These are phyloP conservation scores for Cucurbita pepo DNA, from an alignment of 306 rosid species.

Conservation along the genomic window DNA sequence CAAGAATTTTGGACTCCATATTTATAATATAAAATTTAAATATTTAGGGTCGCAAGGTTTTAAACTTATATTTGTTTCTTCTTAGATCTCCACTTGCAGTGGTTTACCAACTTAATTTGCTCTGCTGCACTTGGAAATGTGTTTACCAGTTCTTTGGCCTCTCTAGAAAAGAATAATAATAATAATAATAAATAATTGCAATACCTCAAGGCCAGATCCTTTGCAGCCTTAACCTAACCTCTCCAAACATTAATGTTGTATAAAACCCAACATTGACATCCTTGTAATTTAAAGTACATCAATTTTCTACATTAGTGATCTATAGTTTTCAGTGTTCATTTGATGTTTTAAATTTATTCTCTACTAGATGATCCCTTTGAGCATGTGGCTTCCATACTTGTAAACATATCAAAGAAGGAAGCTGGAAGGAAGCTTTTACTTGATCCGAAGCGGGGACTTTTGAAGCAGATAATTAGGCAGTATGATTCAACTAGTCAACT, in stretches of 20 bases:
- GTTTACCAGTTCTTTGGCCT: background rate
- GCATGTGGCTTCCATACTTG: slow-evolving; percentile 81
- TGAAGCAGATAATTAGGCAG: slow-evolving; percentile 79
- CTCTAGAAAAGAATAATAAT: background rate
- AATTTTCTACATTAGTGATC: background rate
- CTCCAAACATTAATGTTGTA: background rate
- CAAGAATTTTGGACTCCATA: background rate
- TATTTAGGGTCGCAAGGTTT: background rate
- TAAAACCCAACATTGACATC: background rate
- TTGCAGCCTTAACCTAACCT: background rate
- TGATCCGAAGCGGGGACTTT: slow-evolving; percentile 70
- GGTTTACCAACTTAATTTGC: background rate
- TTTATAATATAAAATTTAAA: background rate
- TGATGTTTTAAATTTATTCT: background rate
- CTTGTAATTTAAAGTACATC: background rate
- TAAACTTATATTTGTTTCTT: background rate
- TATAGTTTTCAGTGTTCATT: slow-evolving; percentile 3
- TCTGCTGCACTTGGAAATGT: background rate
- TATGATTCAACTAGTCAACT: slow-evolving; percentile 62
- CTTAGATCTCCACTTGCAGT: background rate
- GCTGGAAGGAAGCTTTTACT: slow-evolving; percentile 78
- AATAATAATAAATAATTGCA: background rate
- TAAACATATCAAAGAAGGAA: slow-evolving; percentile 71
- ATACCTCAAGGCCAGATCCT: background rate
- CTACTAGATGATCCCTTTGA: slow-evolving; percentile 81